phyloP scores from a whole-genome alignment of 768 basidiomycete species.

The Trametes punicea region DNA sequence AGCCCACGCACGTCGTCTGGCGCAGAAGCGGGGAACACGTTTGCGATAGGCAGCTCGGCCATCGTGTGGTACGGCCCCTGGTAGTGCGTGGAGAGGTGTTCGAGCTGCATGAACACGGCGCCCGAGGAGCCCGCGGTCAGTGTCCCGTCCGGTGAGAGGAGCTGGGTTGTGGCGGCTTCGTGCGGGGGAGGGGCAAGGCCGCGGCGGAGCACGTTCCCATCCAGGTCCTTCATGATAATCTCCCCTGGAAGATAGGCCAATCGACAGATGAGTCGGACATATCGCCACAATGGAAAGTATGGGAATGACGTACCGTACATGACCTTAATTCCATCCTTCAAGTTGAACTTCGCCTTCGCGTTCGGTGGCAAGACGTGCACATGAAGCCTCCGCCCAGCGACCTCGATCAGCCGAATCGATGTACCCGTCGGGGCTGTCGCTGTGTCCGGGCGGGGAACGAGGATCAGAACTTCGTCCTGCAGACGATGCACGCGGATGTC shows the following conservation, averaged over 20 bases:
- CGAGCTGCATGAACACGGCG: slow-evolving; percentile 16
- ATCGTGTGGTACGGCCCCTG: slow-evolving; percentile 23
- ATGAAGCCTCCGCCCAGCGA: slow-evolving; percentile 21
- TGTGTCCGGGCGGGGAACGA: slow-evolving; percentile 18
- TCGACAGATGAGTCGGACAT: background rate
- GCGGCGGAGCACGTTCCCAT: background rate
- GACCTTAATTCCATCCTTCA: slow-evolving; percentile 20
- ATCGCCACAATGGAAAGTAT: background rate
- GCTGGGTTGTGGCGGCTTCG: background rate
- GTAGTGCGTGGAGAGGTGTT: slow-evolving; percentile 5
- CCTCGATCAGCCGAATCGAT: slow-evolving; percentile 16
- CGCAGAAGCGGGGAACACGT: slow-evolving; percentile 15
- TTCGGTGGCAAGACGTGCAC: slow-evolving; percentile 25
- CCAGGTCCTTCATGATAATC: background rate
- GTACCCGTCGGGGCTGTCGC: background rate
- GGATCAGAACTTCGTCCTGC: slow-evolving; percentile 26
- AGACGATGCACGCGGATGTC: slow-evolving; percentile 18
- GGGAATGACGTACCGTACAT: slow-evolving; percentile 15
- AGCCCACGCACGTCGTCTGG: slow-evolving; percentile 21
- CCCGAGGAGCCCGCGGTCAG: slow-evolving; percentile 13
- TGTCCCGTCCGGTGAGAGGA: background rate
- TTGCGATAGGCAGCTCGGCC: slow-evolving; percentile 20
- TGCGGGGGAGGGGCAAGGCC: background rate
- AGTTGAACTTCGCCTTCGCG: background rate
- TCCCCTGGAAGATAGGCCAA: background rate